phyloP scores from a whole-genome alignment of 495 filamentous ascomycete genomes.

The Xylaria venustula region DNA sequence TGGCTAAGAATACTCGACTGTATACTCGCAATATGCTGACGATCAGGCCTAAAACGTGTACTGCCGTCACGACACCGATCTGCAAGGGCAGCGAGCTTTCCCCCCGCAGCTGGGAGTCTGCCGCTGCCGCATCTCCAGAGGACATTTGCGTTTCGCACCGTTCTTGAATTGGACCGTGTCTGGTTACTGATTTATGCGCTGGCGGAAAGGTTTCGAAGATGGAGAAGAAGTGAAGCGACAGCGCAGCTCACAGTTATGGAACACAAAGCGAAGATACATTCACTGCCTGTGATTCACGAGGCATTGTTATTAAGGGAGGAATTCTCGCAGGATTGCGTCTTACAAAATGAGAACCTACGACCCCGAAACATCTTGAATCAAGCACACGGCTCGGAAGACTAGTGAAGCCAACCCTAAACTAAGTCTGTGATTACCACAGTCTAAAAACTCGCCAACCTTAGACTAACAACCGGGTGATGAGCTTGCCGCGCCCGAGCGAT shows the following conservation, averaged over 20 bases:
- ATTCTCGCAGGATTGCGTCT: not conserved
- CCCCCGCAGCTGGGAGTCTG: slow-evolving; percentile 20
- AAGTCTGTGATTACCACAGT: not conserved
- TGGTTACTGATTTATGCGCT: not conserved
- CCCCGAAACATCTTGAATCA: not conserved
- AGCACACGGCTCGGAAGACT: not conserved
- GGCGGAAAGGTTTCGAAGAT: not conserved
- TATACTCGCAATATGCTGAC: slow-evolving; percentile 30
- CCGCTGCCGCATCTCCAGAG: not conserved
- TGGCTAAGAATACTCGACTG: slow-evolving; percentile 31
- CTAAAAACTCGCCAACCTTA: not conserved
- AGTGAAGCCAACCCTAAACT: not conserved
- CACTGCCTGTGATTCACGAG: no score
- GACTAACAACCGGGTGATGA: not conserved
- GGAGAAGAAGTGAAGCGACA: not conserved
- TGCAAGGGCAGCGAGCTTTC: slow-evolving; percentile 21
- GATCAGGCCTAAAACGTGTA: slow-evolving; percentile 20
- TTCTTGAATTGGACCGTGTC: not conserved
- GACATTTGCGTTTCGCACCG: not conserved
- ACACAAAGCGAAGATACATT: no score
- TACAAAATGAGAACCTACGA: not conserved
- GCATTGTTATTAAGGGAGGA: not conserved
- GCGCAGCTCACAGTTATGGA: not conserved
- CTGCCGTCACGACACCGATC: slow-evolving; percentile 18
- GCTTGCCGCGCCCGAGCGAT: not conserved